Base-by-base conservation (phyloP, 768 basidiomycete genomes). In the Fistulinella prunicolor region DNA sequence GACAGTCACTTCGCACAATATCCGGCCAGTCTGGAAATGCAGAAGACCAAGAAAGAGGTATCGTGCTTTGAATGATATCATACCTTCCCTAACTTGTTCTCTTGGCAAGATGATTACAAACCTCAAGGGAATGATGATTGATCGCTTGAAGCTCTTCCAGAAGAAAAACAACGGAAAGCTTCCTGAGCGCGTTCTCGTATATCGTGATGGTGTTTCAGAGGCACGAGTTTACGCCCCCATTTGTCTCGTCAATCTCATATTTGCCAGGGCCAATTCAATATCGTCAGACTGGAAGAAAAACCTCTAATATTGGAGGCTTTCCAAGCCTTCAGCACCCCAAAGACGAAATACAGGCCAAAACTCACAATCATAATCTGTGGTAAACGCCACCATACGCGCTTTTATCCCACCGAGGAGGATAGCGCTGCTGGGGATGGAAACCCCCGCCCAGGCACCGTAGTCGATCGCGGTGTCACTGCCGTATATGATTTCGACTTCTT, bases 141-240 rank as follows among this genome's bases (percentile, higher is more conserved):
- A 72, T 36, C 69, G 79, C 19, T 53, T 81, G 20, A 56, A 63
- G 16, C 59, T 69, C n/a, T 81, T 68, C 67, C 55, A 66, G 35
- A 53, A 46, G 22, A 68, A 53, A 44, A 74, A 68, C 42, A 57
- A 42, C 2, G 66, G 63, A 9, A 57, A 42, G 19, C 67, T 80
- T 17, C 79, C 79, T 4, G 53, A 61, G 4, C 73, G 79, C 17
- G 50, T 80, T 40, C 46, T 80, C n/a, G 73, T 80, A n/a, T 80
- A 78, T 56, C 71, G 78, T 8, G 89, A 91, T 61, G 89, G 89
- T 41, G 87, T 91, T 23, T 89, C 87, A 3, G 88, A 90, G 69
- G 87, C 85, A 42, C 29, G 67, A 4, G 4, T 38, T 22, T 47
- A 20, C 29, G 17, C 38, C 3, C 3, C 10, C 9, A 3, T 43